Evolutionary conservation across 345 rosid genomes (phyloP).

Genomic region (Isatis tinctoria): DNA sequence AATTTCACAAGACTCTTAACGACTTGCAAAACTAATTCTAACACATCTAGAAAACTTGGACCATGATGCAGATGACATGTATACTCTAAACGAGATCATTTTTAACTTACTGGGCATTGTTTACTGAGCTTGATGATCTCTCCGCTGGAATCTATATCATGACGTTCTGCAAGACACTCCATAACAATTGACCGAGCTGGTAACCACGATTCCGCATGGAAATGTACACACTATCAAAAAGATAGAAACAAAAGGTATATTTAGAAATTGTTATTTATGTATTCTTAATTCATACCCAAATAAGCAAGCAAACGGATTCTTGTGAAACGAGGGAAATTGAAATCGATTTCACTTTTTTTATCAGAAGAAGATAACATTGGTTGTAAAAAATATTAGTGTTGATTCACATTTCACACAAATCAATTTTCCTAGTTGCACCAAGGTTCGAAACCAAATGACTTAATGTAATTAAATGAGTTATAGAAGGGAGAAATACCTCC

Average conservation of each 20-base stretch:
- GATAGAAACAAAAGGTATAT: background rate
- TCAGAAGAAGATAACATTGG: background rate
- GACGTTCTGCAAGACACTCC: conserved; percentile 57
- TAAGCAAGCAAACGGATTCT: background rate
- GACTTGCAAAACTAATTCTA: background rate
- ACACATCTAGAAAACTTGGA: background rate
- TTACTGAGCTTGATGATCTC: conserved; percentile 64
- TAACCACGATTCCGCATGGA: conserved; percentile 75
- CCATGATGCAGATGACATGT: no score
- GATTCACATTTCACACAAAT: background rate
- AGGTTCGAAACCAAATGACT: background rate
- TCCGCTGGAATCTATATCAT: conserved; percentile 57
- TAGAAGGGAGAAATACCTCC: conserved; percentile 35
- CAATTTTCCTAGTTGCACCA: background rate
- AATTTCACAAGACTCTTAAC: background rate
- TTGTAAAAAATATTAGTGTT: background rate
- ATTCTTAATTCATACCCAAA: background rate
- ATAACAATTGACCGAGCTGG: conserved; percentile 79
- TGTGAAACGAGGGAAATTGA: background rate
- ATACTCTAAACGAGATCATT: no score
- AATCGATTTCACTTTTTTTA: background rate
- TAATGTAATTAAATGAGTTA: background rate
- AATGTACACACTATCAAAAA: conserved; percentile 50
- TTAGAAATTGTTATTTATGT: background rate
- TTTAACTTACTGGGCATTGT: conserved; percentile 71